Percentiles rank a stretch among this genome's conserved stretches.
Evolutionary conservation across 2,329 filamentous ascomycete genomes (phyloP).

Genomic region (Chaetomiaceae sp.): DNA sequence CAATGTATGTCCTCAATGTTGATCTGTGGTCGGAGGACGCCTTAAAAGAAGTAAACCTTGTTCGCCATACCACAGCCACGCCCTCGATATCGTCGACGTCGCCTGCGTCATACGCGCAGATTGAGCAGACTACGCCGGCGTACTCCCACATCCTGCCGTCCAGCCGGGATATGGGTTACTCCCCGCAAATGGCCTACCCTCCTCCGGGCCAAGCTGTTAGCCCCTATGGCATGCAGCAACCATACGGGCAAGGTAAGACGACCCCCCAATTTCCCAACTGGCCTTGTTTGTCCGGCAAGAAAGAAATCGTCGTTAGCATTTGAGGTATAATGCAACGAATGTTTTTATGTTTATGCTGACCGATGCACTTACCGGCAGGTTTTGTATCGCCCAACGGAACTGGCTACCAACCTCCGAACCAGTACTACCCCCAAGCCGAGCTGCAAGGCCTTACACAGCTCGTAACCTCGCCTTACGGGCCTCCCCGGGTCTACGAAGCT

Average conservation of each 20-base stretch:
- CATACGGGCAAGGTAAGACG: slow-evolving; percentile 23
- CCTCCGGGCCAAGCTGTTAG: slow-evolving; percentile 22
- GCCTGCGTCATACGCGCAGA: slow-evolving; percentile 68
- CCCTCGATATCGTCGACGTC: slow-evolving; percentile 80
- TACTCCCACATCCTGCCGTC: slow-evolving; percentile 37
- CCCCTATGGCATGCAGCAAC: slow-evolving; percentile 28
- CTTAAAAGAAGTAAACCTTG: slow-evolving; percentile 60
- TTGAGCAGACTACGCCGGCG: slow-evolving; percentile 34
- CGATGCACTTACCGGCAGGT: slow-evolving; percentile 9
- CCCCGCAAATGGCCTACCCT: slow-evolving; percentile 26
- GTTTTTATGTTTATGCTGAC: background rate
- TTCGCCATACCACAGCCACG: slow-evolving; percentile 58
- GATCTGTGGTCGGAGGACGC: slow-evolving; percentile 65
- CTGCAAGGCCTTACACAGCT: slow-evolving; percentile 21
- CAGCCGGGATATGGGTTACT: slow-evolving; percentile 35
- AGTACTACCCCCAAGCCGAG: slow-evolving; percentile 23
- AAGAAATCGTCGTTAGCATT: too few species aligned
- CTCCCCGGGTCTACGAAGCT: slow-evolving; percentile 24
- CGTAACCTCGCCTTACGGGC: slow-evolving; percentile 19
- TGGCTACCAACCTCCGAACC: slow-evolving; percentile 20
- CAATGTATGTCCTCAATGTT: slow-evolving; percentile 57
- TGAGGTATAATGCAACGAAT: background rate
- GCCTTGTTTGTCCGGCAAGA: too few species aligned
- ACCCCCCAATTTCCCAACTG: background rate
- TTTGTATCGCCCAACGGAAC: slow-evolving; percentile 23